phyloP scores from a whole-genome alignment of 1,284 basidiomycete species.

The Dichomitus squalens region DNA sequence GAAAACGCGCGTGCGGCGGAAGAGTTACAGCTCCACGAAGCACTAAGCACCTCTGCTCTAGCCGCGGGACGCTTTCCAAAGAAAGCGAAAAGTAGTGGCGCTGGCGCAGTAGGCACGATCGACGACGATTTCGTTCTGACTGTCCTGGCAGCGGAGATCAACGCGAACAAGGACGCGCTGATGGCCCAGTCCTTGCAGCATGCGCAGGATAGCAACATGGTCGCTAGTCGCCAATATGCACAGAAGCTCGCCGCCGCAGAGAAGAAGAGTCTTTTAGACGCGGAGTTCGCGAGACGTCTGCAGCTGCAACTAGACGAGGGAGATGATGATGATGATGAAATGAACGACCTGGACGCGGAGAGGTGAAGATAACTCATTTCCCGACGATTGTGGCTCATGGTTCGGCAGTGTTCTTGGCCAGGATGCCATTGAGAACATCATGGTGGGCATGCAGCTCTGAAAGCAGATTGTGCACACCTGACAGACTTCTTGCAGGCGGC shows the following conservation, averaged over 20 bases:
- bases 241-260: constrained; percentile 42
- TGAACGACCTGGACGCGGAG: constrained; percentile 35
- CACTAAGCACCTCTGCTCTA: constrained; percentile 24
- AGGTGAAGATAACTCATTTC: constrained; percentile 24
- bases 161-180: constrained; percentile 35
- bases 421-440: constrained; percentile 31
- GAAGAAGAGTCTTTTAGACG: constrained; percentile 40
- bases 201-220: constrained; percentile 27
- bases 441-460: constrained; percentile 25
- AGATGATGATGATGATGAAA: constrained; percentile 31
- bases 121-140: constrained; percentile 37
- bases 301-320: constrained; percentile 34
- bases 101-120: neutral
- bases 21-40: constrained; percentile 35
- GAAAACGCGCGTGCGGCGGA: constrained; percentile 35
- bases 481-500: constrained; percentile 26
- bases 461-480: neutral
- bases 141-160: constrained; percentile 33
- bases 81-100: constrained; percentile 13
- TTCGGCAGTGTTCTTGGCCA: constrained; percentile 30
- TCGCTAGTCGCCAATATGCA: constrained; percentile 36
- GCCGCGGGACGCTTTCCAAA: constrained; percentile 28
- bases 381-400: neutral
- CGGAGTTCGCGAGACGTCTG: constrained; percentile 41
- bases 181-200: constrained; percentile 39